Conservation (phyloP, 2,329 filamentous ascomycete species). For the Pestalotiopsis fici region DNA sequence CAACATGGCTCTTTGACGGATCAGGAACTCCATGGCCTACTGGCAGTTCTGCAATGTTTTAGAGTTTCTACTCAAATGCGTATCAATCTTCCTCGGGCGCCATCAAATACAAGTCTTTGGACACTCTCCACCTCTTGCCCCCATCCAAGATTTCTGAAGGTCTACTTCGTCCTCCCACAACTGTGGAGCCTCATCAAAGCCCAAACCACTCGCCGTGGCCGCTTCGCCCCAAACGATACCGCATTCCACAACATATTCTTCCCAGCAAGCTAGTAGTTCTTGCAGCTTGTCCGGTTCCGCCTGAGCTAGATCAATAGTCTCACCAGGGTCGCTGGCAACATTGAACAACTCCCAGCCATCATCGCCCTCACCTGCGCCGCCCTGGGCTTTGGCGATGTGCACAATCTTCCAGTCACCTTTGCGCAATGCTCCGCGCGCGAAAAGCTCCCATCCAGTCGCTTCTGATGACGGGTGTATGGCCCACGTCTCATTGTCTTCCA, state of each 20-base stretch:
- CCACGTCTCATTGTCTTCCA: slow-evolving; percentile 13
- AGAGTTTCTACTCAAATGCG: not conserved
- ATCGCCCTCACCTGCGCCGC: slow-evolving; percentile 5
- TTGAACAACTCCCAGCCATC: slow-evolving; percentile 18
- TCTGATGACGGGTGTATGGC: slow-evolving; percentile 15
- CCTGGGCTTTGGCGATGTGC: slow-evolving; percentile 14
- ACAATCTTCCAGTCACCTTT: slow-evolving; percentile 16
- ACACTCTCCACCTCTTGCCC: not conserved
- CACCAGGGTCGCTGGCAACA: slow-evolving; percentile 15
- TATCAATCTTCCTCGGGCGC: not conserved
- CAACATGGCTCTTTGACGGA: not conserved
- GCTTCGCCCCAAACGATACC: not conserved
- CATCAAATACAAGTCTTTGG: not conserved
- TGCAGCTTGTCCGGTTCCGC: not conserved
- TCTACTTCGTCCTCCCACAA: not conserved
- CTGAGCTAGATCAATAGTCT: slow-evolving; percentile 12
- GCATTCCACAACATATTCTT: not conserved
- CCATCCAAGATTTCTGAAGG: not conserved
- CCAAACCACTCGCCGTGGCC: not conserved
- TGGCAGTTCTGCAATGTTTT: not conserved
- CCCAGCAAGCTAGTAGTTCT: not conserved
- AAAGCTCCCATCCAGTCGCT: slow-evolving; percentile 19
- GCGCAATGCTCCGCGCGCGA: slow-evolving; percentile 14
- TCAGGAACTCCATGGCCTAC: not conserved
- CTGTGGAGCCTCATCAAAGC: not conserved